These are phyloP conservation scores for Trichoderma citrinoviride DNA, from an alignment of 2,329 filamentous ascomycete genomes.

Conservation along the genomic window DNA sequence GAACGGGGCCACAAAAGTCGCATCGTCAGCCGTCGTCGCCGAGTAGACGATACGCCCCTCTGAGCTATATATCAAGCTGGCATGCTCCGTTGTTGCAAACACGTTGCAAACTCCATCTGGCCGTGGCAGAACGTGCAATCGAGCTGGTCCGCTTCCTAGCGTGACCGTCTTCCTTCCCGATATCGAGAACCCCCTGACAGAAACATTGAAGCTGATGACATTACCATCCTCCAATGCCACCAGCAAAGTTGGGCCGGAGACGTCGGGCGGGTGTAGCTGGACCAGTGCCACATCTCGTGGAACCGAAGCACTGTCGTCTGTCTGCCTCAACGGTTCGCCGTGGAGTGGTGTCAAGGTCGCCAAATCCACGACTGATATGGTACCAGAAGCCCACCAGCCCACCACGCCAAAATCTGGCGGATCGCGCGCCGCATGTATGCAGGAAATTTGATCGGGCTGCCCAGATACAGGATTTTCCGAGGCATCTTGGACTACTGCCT, in stretches of 20 bases:
- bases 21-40: conserved; percentile 85
- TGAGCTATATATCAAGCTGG: conserved; percentile 86
- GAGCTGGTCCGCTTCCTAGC: conserved; percentile 80
- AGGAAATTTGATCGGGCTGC: conserved; percentile 71
- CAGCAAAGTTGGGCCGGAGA: conserved; percentile 70
- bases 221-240: conserved; percentile 90
- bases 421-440: conserved; percentile 69
- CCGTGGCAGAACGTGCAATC: conserved; percentile 73
- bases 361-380: conserved; percentile 71
- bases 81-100: conserved; percentile 91
- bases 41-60: conserved; percentile 90
- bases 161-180: conserved; percentile 76
- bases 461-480: conserved; percentile 44
- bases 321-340: conserved; percentile 59
- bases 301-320: conserved; percentile 69
- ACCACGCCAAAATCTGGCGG: conserved; percentile 68
- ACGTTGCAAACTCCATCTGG: conserved; percentile 69
- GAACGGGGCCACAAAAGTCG: conserved; percentile 77
- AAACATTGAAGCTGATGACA: conserved; percentile 78
- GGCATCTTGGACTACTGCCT: conserved; percentile 58
- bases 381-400: conserved; percentile 84
- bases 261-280: conserved; percentile 64
- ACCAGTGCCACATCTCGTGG: conserved; percentile 79
- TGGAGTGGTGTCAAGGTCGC: conserved; percentile 63
- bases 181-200: conserved; percentile 58